Evolutionary conservation across 2,329 filamentous ascomycete genomes (phyloP).

Genomic region (Aspergillus quadrilineatus): DNA sequence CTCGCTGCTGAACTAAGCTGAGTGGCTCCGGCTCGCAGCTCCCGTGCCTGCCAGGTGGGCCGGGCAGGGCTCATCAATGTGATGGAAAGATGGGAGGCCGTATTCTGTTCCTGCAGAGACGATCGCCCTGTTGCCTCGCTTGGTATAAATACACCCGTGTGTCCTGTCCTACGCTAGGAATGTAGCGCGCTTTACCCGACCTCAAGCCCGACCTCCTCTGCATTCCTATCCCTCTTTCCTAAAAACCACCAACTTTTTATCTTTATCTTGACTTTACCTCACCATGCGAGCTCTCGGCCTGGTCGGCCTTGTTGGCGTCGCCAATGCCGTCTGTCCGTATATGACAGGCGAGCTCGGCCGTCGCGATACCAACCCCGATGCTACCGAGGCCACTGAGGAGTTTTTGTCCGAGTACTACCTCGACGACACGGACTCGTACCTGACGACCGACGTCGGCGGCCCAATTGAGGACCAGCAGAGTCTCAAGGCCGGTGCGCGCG

Average conservation of each 20-base stretch:
- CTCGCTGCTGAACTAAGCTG: conserved; percentile 3
- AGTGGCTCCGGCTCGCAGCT: background rate
- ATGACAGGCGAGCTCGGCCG: conserved; percentile 36
- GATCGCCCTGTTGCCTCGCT: background rate
- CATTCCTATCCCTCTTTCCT: background rate
- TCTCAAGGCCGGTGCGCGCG: conserved; percentile 65
- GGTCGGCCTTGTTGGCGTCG: conserved; percentile 34
- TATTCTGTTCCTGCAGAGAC: background rate
- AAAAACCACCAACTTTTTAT: background rate
- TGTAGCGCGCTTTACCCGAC: background rate
- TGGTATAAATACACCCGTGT: conserved; percentile 1
- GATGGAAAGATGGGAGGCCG: background rate
- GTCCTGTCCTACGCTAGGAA: conserved; percentile 2
- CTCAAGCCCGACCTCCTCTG: background rate
- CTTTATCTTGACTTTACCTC: background rate
- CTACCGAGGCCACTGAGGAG: conserved; percentile 35
- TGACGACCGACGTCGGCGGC: conserved; percentile 67
- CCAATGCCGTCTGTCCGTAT: conserved; percentile 42
- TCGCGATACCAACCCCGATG: conserved; percentile 27
- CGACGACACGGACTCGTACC: conserved; percentile 55
- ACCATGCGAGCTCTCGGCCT: conserved; percentile 30
- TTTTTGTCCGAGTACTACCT: conserved; percentile 47
- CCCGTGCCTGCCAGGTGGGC: background rate
- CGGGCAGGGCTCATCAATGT: too few relatives aligned
- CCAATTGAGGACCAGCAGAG: conserved; percentile 67